Evolutionary conservation across 345 rosid species (phyloP), one percentile per base, ranked within the genome.

Genomic region (Murraya koenigii): DNA sequence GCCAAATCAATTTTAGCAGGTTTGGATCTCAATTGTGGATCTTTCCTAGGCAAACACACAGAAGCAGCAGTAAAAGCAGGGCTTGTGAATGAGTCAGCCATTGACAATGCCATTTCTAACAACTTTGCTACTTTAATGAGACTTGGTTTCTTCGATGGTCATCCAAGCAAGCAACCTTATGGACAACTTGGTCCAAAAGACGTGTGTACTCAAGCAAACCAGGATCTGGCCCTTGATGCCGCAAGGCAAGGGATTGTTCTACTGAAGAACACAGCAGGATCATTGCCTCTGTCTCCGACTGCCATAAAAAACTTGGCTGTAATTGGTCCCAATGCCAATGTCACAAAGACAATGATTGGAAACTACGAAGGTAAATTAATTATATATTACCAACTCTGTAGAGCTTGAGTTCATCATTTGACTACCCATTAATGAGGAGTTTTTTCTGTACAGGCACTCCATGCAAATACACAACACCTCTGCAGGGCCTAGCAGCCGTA

Each of bases 221-320:
- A 91, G 79, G 97, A 92, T 71, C 84, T 96, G 49, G 98, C 98
- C 0, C 92, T 88, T 3, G 95, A 96, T 73, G 94, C 99, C 0
- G 97, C 99, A 6, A 90, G 98, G 82, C 95, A 96, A 84, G 99
- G 99, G 75, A 96, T 96, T 19, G 99, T 96, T 5, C 77, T 96
- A 66, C 93, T 96, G 1, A 96, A 96, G 83, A 96, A 94, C 84
- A 66, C 62, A 1, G 79, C 74, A 13, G 90, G 87, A 5, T 89
- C 85, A 10, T 77, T 96, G 71, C 99, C 99, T 38, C 81, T 96
- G n/a, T 83, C 93, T 72, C 88, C 92, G 13, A 60, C 78, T 41
- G 56, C 89, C 44, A 86, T 87, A 30, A 91, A 88, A 79, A 81
- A 85, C 25, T 67, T 96, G 62, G 98, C 99, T 1, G 97, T 96